Base-by-base conservation (phyloP, 2,329 filamentous ascomycete genomes). In the Claviceps pazoutovae region DNA sequence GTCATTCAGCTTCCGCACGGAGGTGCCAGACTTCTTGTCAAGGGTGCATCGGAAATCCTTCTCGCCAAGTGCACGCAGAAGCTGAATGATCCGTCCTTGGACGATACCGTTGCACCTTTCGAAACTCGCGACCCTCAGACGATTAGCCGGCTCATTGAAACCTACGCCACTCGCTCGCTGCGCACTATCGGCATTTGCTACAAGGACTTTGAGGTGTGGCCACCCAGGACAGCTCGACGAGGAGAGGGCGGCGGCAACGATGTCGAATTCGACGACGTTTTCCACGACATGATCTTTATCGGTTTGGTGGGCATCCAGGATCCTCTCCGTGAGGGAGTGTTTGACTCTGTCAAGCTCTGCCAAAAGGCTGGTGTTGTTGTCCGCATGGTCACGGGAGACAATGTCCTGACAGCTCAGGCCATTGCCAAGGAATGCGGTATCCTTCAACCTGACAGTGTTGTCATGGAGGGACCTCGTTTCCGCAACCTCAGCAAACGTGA, bases 301-400 rank as follows among this genome's bases (percentile, higher is more conserved):
- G 78, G 80, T 34, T 73, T 90, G 59, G 84, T 89, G 49, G 86
- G 86, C 60, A 90, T 91, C 55, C 86, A 90, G 62, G 86, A 91
- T 64, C 86, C 86, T 45, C 75, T 90, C 13, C 84, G 86, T 55
- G 74, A 78, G 0, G 86, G 85, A 55, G 86, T 90, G n/a, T 74
- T 74, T 1, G 79, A 88, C 49, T 85, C 86, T 11, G 86, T 91
- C 30, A 72, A 71, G 54, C 74, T 82, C 53, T 90, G 86, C 61
- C 84, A 90, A 62, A 74, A 77, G 52, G 86, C 86, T 4, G 86
- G 86, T 54, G 86, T 91, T 11, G 78, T 84, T 55, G 85, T 90
- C 17, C 84, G 86, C 61, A 91, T 91, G 86, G 86, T 91, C 2
- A 91, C 86, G 4, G 86, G 86, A 56, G 86, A 91, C 69, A 90